phyloP scores from a whole-genome alignment of 2,329 filamentous ascomycete genomes.

The Berkeleyomyces rouxiae region DNA sequence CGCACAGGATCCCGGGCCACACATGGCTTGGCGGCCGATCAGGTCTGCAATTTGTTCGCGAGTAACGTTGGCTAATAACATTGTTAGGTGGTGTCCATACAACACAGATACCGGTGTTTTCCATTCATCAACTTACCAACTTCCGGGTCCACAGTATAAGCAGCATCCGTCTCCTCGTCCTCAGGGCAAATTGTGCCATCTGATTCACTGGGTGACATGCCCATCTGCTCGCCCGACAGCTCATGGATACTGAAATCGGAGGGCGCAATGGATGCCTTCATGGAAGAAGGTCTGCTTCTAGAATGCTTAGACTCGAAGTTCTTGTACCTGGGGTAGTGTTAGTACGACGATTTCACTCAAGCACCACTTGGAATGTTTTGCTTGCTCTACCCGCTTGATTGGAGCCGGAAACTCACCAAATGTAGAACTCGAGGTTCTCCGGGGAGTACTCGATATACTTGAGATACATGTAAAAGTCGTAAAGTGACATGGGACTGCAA shows the following conservation, averaged over 20 bases:
- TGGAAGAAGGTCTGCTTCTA: constrained; percentile 10
- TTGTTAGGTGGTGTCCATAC: neutral
- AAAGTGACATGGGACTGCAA: constrained; percentile 33
- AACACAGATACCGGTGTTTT: no score
- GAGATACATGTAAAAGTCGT: constrained; percentile 35
- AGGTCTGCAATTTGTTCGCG: constrained; percentile 13
- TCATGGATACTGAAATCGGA: constrained; percentile 10
- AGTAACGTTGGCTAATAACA: constrained; percentile 10
- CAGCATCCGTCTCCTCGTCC: constrained; percentile 20
- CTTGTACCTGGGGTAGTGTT: constrained; percentile 23
- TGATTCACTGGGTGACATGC: neutral
- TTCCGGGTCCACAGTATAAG: constrained; percentile 20
- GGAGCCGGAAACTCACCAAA: constrained; percentile 24
- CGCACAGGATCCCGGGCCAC: constrained; percentile 11
- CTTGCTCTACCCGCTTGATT: no score
- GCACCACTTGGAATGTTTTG: no score
- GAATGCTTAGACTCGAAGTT: constrained; percentile 23
- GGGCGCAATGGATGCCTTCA: constrained; percentile 12
- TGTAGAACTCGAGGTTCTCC: constrained; percentile 33
- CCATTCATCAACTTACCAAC: constrained; percentile 18
- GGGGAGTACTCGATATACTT: constrained; percentile 33
- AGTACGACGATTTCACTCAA: neutral
- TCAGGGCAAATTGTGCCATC: constrained; percentile 15
- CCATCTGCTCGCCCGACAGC: constrained; percentile 2
- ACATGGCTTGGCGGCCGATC: constrained; percentile 13